A percentile compares a stretch with the other conserved stretches of the same genome.
Evolutionary conservation across 2,329 filamentous ascomycete genomes (phyloP).

Genomic region (Phoma sp.): DNA sequence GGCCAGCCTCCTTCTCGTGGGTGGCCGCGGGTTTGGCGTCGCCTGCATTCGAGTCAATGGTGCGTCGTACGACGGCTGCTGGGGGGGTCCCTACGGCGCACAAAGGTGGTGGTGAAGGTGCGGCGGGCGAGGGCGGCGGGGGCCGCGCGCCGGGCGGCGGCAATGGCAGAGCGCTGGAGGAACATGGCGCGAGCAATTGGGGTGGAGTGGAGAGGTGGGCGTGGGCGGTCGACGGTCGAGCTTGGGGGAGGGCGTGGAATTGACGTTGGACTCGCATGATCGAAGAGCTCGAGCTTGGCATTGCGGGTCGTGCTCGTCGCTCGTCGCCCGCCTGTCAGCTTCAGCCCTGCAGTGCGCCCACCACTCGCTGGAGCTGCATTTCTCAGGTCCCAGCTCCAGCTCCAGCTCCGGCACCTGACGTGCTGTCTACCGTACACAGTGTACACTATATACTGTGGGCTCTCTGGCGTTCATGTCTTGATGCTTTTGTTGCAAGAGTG

Average conservation of each 20-base stretch:
- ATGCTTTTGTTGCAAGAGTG: background rate
- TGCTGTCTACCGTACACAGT: background rate
- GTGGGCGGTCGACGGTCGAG: constrained; percentile 36
- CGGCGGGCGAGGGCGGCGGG: constrained; percentile 51
- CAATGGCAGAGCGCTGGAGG: constrained; percentile 58
- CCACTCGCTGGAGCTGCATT: background rate
- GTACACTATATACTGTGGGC: background rate
- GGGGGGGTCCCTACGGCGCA: constrained; percentile 52
- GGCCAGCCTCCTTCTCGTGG: constrained; percentile 45
- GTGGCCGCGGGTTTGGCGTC: constrained; percentile 42
- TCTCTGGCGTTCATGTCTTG: background rate
- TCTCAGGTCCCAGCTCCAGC: background rate
- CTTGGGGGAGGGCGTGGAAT: constrained; percentile 32
- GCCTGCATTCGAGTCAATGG: constrained; percentile 42
- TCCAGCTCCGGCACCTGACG: background rate
- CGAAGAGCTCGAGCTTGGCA: constrained; percentile 30
- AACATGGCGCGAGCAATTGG: constrained; percentile 53
- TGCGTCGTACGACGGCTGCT: constrained; percentile 40
- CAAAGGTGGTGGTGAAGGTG: constrained; percentile 55
- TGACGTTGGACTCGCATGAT: constrained; percentile 31
- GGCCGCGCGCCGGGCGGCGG: constrained; percentile 54
- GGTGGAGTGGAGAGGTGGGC: constrained; percentile 39
- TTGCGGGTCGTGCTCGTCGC: constrained; percentile 7
- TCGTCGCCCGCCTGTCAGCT: constrained; percentile 1
- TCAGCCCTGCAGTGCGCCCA: background rate